A percentile compares a stretch with the other conserved stretches of the same genome.
These are phyloP conservation scores for Barnettozyma populi DNA, from an alignment of 805 yeast genomes.

Conservation along the genomic window DNA sequence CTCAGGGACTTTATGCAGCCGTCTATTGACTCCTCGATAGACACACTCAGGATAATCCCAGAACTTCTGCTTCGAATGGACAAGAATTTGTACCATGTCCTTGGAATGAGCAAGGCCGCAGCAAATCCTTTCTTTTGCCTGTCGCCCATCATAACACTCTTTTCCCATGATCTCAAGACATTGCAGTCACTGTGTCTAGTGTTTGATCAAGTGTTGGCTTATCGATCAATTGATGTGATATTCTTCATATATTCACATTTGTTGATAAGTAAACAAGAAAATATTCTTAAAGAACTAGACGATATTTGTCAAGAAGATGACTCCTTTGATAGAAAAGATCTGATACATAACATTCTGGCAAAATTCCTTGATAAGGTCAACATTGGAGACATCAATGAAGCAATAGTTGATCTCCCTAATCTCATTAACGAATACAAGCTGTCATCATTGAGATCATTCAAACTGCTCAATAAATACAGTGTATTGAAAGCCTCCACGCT, in stretches of 20 bases:
- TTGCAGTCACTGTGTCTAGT: constrained; percentile 46
- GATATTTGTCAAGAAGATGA: constrained; percentile 26
- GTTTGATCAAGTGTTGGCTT: constrained; percentile 65
- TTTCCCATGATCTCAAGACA: constrained; percentile 61
- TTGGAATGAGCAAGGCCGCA: constrained; percentile 35
- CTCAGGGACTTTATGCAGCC: constrained; percentile 84
- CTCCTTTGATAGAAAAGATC: constrained; percentile 30
- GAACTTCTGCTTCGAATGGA: constrained; percentile 49
- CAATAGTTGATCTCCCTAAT: constrained; percentile 21
- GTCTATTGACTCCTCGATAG: constrained; percentile 57
- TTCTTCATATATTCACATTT: constrained; percentile 60
- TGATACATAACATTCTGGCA: constrained; percentile 36
- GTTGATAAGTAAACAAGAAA: constrained; percentile 39
- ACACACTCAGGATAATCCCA: constrained; percentile 64
- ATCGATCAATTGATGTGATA: constrained; percentile 47
- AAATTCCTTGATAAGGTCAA: constrained; percentile 23
- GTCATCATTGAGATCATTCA: constrained; percentile 5
- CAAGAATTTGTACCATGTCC: constrained; percentile 30
- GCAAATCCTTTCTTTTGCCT: constrained; percentile 64
- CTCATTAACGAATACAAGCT: constrained; percentile 5
- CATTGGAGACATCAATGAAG: constrained; percentile 23
- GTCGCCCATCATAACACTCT: constrained; percentile 72
- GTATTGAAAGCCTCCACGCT: constrained; percentile 23
- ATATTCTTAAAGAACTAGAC: constrained; percentile 31
- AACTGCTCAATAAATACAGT: constrained; percentile 23